Conservation (phyloP, 1,139 yeast genomes). For the Suhomyces coccinellae region DNA sequence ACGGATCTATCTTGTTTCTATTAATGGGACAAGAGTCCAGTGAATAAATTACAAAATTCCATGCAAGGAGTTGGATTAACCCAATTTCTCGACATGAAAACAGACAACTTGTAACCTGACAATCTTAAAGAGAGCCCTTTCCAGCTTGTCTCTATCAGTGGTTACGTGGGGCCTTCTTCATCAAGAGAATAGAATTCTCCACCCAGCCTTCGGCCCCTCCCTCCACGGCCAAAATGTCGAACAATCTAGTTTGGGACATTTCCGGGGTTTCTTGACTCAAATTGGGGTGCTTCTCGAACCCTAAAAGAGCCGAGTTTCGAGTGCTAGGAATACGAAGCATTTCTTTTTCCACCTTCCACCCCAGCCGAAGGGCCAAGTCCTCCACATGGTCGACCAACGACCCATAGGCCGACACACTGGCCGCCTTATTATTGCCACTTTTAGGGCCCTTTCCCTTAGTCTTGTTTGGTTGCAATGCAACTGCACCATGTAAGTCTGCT, state of each 20-base stretch:
- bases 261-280: conserved; percentile 29
- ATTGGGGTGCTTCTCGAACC: conserved; percentile 40
- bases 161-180: conserved; percentile 46
- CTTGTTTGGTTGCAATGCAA: too few relatives aligned
- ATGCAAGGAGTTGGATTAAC: neutral
- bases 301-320: conserved; percentile 86
- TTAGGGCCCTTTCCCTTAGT: neutral
- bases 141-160: conserved; percentile 19
- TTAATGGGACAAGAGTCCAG: neutral
- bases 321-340: conserved; percentile 94
- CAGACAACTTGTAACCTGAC: too few relatives aligned
- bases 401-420: conserved; percentile 62
- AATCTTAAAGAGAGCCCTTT: too few relatives aligned
- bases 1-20: neutral
- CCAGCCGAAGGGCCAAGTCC: conserved; percentile 61
- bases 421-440: neutral
- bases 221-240: conserved; percentile 63
- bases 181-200: conserved; percentile 67
- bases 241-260: conserved; percentile 38
- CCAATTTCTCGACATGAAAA: too few relatives aligned
- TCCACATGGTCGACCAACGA: conserved; percentile 85
- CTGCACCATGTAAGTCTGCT: neutral
- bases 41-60: neutral
- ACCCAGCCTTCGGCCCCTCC: conserved; percentile 95
- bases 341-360: conserved; percentile 86